A percentile compares a stretch with the other conserved stretches of the same genome.
Conservation (phyloP, 1,284 basidiomycete species). For the Abortiporus biennis region DNA sequence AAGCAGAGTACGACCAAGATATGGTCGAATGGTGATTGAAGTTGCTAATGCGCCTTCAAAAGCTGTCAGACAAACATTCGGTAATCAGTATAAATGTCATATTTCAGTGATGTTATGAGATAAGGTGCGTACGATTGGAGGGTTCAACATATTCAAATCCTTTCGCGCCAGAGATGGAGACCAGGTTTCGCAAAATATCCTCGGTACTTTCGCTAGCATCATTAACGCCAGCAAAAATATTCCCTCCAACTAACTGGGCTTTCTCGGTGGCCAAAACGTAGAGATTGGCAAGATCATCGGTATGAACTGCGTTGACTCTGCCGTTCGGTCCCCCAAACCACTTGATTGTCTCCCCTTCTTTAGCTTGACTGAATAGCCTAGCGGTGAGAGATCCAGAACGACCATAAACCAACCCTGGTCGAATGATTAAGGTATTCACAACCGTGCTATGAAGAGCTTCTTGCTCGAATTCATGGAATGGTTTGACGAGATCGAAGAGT, state of each 20-base stretch:
- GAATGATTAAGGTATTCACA: constrained; percentile 47
- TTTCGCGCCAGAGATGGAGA: constrained; percentile 32
- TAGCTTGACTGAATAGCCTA: constrained; percentile 30
- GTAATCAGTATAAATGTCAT: too few relatives aligned
- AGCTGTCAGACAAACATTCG: too few relatives aligned
- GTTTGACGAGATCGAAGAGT: constrained; percentile 27
- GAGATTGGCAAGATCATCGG: constrained; percentile 44
- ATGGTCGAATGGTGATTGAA: too few relatives aligned
- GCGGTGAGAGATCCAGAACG: constrained; percentile 34
- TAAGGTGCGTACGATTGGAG: constrained; percentile 27
- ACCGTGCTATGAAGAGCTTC: too few relatives aligned
- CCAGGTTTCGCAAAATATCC: constrained; percentile 36
- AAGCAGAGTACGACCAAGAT: too few relatives aligned
- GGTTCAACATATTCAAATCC: constrained; percentile 28
- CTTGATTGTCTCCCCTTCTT: constrained; percentile 27
- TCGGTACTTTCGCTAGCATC: constrained; percentile 36
- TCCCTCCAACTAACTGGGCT: constrained; percentile 31
- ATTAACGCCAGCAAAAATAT: constrained; percentile 41
- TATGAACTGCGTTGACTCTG: constrained; percentile 36
- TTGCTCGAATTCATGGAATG: constrained; percentile 28
- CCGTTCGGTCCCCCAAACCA: constrained; percentile 37
- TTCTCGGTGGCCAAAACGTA: constrained; percentile 39
- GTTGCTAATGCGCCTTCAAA: too few relatives aligned
- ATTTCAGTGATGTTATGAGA: too few relatives aligned
- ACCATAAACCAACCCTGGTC: constrained; percentile 43